Evolutionary conservation across 169 alveolate genomes (phyloP).

Genomic region (Plasmodium blacklocki): DNA sequence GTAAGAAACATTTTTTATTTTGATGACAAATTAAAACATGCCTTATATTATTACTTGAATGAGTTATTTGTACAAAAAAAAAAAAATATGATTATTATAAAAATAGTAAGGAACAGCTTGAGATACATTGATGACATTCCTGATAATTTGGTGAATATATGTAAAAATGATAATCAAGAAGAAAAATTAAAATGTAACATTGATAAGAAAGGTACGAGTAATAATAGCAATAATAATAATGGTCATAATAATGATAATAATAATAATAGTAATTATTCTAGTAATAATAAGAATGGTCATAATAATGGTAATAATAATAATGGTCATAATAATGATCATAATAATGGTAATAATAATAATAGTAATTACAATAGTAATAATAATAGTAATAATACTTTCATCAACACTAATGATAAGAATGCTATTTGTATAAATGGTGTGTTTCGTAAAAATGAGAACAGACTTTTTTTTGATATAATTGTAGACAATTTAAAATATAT

Average conservation of each 20-base stretch:
- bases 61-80: slow-evolving; percentile 9
- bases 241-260: too few relatives aligned
- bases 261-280: too few relatives aligned
- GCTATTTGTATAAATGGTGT: not conserved
- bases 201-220: too few relatives aligned
- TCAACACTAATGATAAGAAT: too few relatives aligned
- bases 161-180: not conserved
- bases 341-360: too few relatives aligned
- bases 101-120: slow-evolving; percentile 12
- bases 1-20: slow-evolving; percentile 27
- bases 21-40: slow-evolving; percentile 15
- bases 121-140: slow-evolving; percentile 46
- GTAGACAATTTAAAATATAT: slow-evolving; percentile 21
- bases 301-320: too few relatives aligned
- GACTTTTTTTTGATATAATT: slow-evolving; percentile 39
- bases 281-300: too few relatives aligned
- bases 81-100: not conserved
- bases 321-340: too few relatives aligned
- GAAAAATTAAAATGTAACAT: not conserved
- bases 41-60: slow-evolving; percentile 33
- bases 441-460: slow-evolving; percentile 10
- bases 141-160: slow-evolving; percentile 12
- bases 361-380: too few relatives aligned
- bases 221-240: too few relatives aligned
- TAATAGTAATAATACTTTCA: too few relatives aligned